Evolutionary conservation across 1,284 basidiomycete genomes (phyloP).

Genomic region (Taiwanofungus camphoratus): DNA sequence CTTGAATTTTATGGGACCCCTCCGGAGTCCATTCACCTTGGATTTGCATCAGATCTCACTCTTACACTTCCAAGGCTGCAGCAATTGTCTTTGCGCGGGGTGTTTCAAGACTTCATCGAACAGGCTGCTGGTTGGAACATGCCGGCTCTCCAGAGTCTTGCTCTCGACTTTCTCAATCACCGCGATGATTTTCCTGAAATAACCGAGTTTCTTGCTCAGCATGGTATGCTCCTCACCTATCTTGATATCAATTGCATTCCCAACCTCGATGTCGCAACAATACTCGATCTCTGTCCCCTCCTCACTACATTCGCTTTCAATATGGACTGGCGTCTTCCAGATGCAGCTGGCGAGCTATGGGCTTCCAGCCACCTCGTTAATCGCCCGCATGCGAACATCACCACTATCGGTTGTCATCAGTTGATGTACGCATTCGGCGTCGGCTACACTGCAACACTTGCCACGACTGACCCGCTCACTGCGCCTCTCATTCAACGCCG

Average conservation of each 20-base stretch:
- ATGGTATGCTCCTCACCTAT: constrained; percentile 50
- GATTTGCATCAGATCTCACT: constrained; percentile 51
- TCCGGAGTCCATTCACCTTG: constrained; percentile 36
- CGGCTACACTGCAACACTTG: constrained; percentile 38
- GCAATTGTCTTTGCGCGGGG: constrained; percentile 56
- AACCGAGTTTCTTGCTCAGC: constrained; percentile 47
- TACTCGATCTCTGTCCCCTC: constrained; percentile 57
- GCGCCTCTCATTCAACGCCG: constrained; percentile 43
- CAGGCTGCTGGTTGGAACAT: constrained; percentile 60
- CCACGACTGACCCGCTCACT: constrained; percentile 37
- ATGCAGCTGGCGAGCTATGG: constrained; percentile 25
- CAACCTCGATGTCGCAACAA: constrained; percentile 44
- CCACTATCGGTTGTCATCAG: constrained; percentile 62
- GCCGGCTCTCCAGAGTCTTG: constrained; percentile 48
- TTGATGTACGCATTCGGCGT: constrained; percentile 65
- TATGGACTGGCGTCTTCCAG: constrained; percentile 54
- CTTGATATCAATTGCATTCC: constrained; percentile 60
- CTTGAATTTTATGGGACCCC: constrained; percentile 43
- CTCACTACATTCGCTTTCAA: constrained; percentile 64
- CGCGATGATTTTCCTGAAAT: constrained; percentile 53
- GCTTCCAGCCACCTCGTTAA: constrained; percentile 34
- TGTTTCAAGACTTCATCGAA: constrained; percentile 58
- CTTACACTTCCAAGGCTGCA: constrained; percentile 50
- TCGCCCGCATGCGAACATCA: constrained; percentile 51
- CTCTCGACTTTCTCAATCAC: constrained; percentile 44